phyloP scores from a whole-genome alignment of 768 basidiomycete genomes.

The Calvatia gigantea region DNA sequence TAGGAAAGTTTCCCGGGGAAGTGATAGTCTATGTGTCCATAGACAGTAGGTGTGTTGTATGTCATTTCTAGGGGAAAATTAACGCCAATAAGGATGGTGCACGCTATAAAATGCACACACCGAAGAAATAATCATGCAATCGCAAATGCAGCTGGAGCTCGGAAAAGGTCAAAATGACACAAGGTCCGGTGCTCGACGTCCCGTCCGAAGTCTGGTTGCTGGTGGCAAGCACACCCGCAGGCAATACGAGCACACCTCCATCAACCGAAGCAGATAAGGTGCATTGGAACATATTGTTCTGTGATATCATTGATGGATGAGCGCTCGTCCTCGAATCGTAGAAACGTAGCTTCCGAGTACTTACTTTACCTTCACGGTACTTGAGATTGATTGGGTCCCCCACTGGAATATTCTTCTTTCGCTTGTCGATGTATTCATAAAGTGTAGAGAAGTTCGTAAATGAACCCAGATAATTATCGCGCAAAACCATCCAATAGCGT shows the following conservation, averaged over 20 bases:
- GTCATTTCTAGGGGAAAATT: slow-evolving; percentile 58
- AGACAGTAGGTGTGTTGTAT: slow-evolving; percentile 63
- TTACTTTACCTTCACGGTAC: slow-evolving; percentile 76
- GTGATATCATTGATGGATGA: slow-evolving; percentile 4
- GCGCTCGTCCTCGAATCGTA: not conserved
- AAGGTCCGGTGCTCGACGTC: slow-evolving; percentile 40
- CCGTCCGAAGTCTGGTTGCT: slow-evolving; percentile 14
- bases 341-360: slow-evolving; percentile 11
- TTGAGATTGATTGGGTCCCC: slow-evolving; percentile 83
- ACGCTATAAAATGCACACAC: slow-evolving; percentile 29
- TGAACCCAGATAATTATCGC: slow-evolving; percentile 91
- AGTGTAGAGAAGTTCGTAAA: slow-evolving; percentile 93
- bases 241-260: slow-evolving; percentile 55
- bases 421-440: slow-evolving; percentile 77
- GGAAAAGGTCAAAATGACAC: slow-evolving; percentile 55
- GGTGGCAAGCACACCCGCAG: slow-evolving; percentile 66
- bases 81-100: not conserved
- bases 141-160: slow-evolving; percentile 74
- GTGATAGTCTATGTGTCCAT: slow-evolving; percentile 44
- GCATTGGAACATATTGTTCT: slow-evolving; percentile 86
- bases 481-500: slow-evolving; percentile 82
- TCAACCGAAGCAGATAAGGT: slow-evolving; percentile 51
- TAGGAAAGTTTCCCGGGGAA: slow-evolving; percentile 29
- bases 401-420: slow-evolving; percentile 48
- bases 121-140: slow-evolving; percentile 87